Evolutionary conservation across 1,139 yeast species (phyloP), one percentile per base, ranked within the genome.

Genomic region (Magnusiomyces tetraspermus): DNA sequence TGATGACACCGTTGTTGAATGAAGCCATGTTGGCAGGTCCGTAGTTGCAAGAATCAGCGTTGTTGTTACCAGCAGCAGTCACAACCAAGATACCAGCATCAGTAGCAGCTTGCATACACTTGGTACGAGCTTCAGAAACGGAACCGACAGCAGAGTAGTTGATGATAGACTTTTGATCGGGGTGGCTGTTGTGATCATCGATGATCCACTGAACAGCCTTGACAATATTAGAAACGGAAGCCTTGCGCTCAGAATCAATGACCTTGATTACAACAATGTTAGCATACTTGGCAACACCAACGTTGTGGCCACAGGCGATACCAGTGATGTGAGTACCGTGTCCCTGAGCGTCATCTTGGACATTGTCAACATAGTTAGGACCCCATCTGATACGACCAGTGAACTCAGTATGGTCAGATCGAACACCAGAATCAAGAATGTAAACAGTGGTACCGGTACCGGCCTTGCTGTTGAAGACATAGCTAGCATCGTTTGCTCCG

Each of bases 91-190:
- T 67, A 65, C 94, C 95, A 36, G 88, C 85, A 61, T 77, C 77
- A 52, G 82, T 86, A 30, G 94, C 94, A 51, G 94, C 95, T 61
- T 85, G 80, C 51, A 86, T 90, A 49, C 95, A 95, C 71, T 80
- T 66, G 67, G 85, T 90, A 63, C 88, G 76, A 17, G 95, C 78
- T 55, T 87, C 87, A 1, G 94, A 83, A 67, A 82, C 82, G 60
- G 89, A 90, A 64, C 95, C 95, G 63, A 95, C 95, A 56, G 88
- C 76, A 1, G 96, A 86, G 90, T 87, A 85, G 74, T 87, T 87
- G 53, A 92, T 94, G 48, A 92, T 81, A 23, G 95, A 85, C 55
- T 92, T 92, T 70, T 85, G 85, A 72, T 83, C 83, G 15, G 87
- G 85, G 67, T 79, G 76, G 58, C 71, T 72, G 43, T 75, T 72